A percentile compares a stretch with the other conserved stretches of the same genome.
phyloP scores from a whole-genome alignment of 192 early-diverging fungal species.

The Endogone sp. region DNA sequence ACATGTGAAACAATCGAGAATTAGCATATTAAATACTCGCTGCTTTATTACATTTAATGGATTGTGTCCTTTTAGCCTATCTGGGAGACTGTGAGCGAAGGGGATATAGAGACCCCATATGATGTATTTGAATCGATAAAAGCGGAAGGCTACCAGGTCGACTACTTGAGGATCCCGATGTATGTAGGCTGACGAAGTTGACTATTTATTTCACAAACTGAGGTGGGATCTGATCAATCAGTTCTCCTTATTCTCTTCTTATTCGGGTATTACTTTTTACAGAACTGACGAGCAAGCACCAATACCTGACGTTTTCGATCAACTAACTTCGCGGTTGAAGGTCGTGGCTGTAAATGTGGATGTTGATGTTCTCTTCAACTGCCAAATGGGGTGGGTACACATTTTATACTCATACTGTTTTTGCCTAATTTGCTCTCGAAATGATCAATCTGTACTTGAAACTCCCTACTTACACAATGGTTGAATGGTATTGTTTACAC shows the following conservation, averaged over 20 bases:
- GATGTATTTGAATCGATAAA: conserved; percentile 53
- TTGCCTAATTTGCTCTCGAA: too few species aligned
- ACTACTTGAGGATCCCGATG: conserved; percentile 59
- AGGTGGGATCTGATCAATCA: too few species aligned
- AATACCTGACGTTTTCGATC: conserved; percentile 65
- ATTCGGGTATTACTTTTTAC: background rate
- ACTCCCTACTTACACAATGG: too few species aligned
- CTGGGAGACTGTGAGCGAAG: conserved; percentile 53
- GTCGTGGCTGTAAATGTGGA: conserved; percentile 27
- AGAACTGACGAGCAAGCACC: conserved; percentile 63
- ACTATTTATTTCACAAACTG: background rate
- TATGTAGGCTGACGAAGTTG: conserved; percentile 13
- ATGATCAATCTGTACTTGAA: too few species aligned
- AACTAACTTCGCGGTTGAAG: conserved; percentile 45
- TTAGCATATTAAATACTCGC: too few species aligned
- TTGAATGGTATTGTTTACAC: too few species aligned
- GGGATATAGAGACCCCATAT: conserved; percentile 51
- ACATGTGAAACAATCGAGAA: too few species aligned
- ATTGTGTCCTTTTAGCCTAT: conserved; percentile 16
- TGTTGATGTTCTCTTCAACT: conserved; percentile 58
- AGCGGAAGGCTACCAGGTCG: conserved; percentile 48
- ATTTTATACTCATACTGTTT: too few species aligned
- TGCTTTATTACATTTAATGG: too few species aligned
- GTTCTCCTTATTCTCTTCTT: too few species aligned
- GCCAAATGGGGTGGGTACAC: conserved; percentile 60